Evolutionary conservation across 192 early-diverging fungal species (phyloP), one percentile per base, ranked within the genome.

Genomic region (Entomortierella lignicola): DNA sequence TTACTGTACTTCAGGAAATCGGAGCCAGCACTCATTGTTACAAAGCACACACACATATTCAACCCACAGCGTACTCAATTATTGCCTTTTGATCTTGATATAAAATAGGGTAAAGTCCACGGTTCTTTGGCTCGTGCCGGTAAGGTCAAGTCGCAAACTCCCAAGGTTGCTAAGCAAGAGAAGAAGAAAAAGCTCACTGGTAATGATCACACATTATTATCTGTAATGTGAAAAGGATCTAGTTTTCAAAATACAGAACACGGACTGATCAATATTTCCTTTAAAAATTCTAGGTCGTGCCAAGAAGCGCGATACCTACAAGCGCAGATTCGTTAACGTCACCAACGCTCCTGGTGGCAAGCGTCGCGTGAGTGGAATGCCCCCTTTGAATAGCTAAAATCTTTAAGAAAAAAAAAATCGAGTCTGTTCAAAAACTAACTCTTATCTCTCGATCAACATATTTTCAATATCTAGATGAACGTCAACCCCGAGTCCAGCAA

Each of bases 111-210:
- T 92, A 99, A 99, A 93, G 97, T 99, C 84, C 97, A 99, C 93
- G 97, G 97, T 90, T 97, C 96, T 80, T 92, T 99, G 85, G 95
- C 98, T 89, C 97, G 98, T 98, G 98, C 98, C 89, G 98, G 98
- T 93, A 99, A 99, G 89, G 98, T 99, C 86, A 99, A 99, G 95
- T 93, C 92, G 72, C 97, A 98, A 88, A 94, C 92, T 80, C 96
- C 98, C 81, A 98, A 97, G 91, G 98, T 98, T 72, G 96, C 95
- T 80, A 92, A 93, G 90, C 92, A 95, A 83, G 96, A 97, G 84
- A 95, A 98, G 92, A 90, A 94, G 87, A 99, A 99, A 92, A 90
- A 94, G 89, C 83, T 85, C 81, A 84, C 85, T 71, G 92, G 75
- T 74, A 74, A n/a, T n/a, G n/a, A n/a, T n/a, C n/a, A n/a, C n/a